Percentiles rank a stretch among this genome's conserved stretches.
Conservation (phyloP, 2,329 filamentous ascomycete genomes). For the Fusarium chuoi region DNA sequence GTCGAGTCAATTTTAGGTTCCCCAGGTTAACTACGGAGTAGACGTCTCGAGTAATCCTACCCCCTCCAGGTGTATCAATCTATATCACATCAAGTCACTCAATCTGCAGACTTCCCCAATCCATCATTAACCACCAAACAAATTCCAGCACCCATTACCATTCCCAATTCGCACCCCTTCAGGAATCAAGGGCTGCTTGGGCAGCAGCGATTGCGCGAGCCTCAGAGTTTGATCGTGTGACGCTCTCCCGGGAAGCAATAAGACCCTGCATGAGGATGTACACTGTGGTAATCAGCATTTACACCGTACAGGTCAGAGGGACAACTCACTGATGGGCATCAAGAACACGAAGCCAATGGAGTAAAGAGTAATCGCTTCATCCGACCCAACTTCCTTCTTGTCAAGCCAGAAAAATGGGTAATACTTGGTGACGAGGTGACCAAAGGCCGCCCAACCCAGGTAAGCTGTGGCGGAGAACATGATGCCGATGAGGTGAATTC, state of each 20-base stretch:
- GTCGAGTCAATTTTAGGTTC: conserved; percentile 33
- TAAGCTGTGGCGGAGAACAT: conserved; percentile 56
- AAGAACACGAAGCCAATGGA: conserved; percentile 57
- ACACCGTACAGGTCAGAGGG: background rate
- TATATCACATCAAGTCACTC: background rate
- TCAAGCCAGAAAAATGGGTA: conserved; percentile 64
- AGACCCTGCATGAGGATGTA: conserved; percentile 62
- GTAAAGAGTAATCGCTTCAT: conserved; percentile 57
- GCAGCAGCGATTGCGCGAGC: conserved; percentile 41
- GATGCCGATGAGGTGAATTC: conserved; percentile 55
- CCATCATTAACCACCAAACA: background rate
- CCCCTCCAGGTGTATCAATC: background rate
- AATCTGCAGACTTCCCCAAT: background rate
- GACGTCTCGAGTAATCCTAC: background rate
- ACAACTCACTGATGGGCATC: conserved; percentile 57
- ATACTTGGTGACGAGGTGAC: conserved; percentile 57
- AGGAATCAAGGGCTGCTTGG: conserved; percentile 37
- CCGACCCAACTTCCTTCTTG: conserved; percentile 54
- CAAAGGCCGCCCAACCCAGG: conserved; percentile 61
- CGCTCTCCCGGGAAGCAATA: conserved; percentile 58
- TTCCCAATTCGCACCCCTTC: conserved; percentile 3
- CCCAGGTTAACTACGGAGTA: background rate
- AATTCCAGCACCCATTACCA: background rate
- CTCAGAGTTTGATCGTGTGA: conserved; percentile 45
- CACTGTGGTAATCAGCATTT: conserved; percentile 48